phyloP scores from a whole-genome alignment of 2,329 filamentous ascomycete species.

The Sporothrix pseudoabietina region DNA sequence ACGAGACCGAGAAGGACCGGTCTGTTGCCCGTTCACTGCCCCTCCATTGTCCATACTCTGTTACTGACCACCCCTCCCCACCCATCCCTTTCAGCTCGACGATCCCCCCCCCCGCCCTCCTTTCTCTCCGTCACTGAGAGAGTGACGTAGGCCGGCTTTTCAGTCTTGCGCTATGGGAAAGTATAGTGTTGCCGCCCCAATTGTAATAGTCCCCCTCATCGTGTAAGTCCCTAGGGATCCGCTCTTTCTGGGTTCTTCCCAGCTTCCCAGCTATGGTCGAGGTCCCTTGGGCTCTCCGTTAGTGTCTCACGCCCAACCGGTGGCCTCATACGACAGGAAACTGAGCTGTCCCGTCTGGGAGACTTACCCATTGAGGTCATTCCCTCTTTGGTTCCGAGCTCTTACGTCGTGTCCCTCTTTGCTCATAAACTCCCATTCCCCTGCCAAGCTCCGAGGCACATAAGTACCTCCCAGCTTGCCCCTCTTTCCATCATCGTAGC shows the following conservation, averaged over 20 bases:
- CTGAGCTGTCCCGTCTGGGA: background rate
- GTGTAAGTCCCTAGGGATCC: background rate
- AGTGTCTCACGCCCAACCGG: background rate
- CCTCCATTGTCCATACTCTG: background rate
- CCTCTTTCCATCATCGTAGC: background rate
- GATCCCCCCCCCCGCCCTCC: constrained; percentile 15
- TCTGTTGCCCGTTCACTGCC: background rate
- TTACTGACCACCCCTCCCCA: background rate
- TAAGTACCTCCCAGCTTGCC: constrained; percentile 25
- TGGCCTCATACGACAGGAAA: constrained; percentile 6
- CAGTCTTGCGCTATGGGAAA: constrained; percentile 13
- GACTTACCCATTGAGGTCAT: constrained; percentile 11
- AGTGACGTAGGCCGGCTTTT: constrained; percentile 11
- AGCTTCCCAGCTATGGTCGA: background rate
- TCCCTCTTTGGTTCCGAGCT: background rate
- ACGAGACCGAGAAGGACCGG: background rate
- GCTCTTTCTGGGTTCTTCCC: background rate
- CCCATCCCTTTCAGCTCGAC: constrained; percentile 19
- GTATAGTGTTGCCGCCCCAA: background rate
- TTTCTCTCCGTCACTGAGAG: background rate
- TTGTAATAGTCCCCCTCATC: background rate
- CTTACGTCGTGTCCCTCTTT: background rate
- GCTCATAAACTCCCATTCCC: background rate
- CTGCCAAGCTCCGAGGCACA: constrained; percentile 23
- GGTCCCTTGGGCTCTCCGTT: background rate